Evolutionary conservation across 1,284 basidiomycete genomes (phyloP).

Genomic region (Cutaneotrichosporon mucoides): DNA sequence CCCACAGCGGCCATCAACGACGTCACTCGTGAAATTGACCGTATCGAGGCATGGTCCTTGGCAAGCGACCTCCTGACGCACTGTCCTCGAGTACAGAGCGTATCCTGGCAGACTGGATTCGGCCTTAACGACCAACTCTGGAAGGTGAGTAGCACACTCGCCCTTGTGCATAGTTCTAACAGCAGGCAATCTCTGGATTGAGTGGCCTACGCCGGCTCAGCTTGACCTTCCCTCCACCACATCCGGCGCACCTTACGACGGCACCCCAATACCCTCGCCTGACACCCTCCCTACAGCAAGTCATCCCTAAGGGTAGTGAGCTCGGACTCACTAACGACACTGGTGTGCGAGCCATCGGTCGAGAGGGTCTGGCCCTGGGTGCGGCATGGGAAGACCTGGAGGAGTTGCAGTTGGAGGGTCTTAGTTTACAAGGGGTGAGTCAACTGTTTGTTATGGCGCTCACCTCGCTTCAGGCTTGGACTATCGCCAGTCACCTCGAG

Average conservation of each 20-base stretch:
- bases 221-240: constrained; percentile 5
- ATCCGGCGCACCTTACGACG: constrained; percentile 2
- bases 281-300: constrained; percentile 10
- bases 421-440: constrained; percentile 23
- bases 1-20: constrained; percentile 5
- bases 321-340: not conserved
- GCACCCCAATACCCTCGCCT: constrained; percentile 9
- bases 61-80: constrained; percentile 9
- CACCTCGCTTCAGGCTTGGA: constrained; percentile 18
- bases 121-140: constrained; percentile 14
- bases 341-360: constrained; percentile 11
- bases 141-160: constrained; percentile 3
- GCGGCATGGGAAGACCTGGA: constrained; percentile 28
- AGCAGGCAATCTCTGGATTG: constrained; percentile 10
- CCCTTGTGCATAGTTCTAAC: not conserved
- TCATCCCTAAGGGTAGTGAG: constrained; percentile 2
- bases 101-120: constrained; percentile 20
- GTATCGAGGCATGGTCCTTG: constrained; percentile 14
- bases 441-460: not conserved
- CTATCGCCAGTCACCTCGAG: constrained; percentile 21
- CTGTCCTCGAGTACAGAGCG: constrained; percentile 8
- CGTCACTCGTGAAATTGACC: constrained; percentile 10
- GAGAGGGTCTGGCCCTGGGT: constrained; percentile 19
- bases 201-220: constrained; percentile 3
- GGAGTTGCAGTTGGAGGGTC: constrained; percentile 13